Percentiles rank a stretch among this genome's conserved stretches.
phyloP scores from a whole-genome alignment of 805 yeast genomes.

The Metschnikowia matae region DNA sequence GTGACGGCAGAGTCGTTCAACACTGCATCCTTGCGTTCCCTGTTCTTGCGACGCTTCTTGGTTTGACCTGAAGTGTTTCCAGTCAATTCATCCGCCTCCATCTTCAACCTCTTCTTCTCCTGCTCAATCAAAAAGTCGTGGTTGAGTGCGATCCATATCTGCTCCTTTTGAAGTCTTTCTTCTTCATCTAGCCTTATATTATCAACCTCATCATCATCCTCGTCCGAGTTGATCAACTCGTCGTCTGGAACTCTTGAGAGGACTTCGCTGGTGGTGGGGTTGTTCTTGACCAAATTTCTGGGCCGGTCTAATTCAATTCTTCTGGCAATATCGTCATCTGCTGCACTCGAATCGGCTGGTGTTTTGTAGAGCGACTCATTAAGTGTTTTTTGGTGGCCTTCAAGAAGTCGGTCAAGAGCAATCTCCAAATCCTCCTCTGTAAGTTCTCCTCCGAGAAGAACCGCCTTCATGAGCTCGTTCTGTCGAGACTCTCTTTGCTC shows the following conservation, averaged over 20 bases:
- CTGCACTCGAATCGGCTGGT: slow-evolving; percentile 18
- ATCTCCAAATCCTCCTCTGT: slow-evolving; percentile 23
- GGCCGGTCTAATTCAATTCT: slow-evolving; percentile 31
- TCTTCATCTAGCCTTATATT: slow-evolving; percentile 58
- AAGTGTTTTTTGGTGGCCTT: slow-evolving; percentile 21
- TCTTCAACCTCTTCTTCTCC: slow-evolving; percentile 76
- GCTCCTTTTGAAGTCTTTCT: slow-evolving; percentile 70
- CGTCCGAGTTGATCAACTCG: slow-evolving; percentile 56
- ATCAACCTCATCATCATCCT: slow-evolving; percentile 80
- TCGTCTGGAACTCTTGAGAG: slow-evolving; percentile 53
- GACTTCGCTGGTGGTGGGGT: slow-evolving; percentile 58
- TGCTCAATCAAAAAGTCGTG: slow-evolving; percentile 82
- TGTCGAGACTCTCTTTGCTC: slow-evolving; percentile 9
- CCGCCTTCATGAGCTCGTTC: slow-evolving; percentile 23
- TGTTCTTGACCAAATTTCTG: slow-evolving; percentile 44
- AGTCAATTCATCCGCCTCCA: slow-evolving; percentile 80
- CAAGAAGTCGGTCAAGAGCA: slow-evolving; percentile 15
- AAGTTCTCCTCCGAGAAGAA: slow-evolving; percentile 30
- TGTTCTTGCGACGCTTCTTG: slow-evolving; percentile 39
- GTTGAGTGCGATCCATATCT: slow-evolving; percentile 86
- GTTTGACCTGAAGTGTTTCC: slow-evolving; percentile 56
- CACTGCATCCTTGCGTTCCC: slow-evolving; percentile 17
- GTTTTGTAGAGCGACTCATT: slow-evolving; percentile 17
- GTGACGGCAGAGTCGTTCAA: slow-evolving; percentile 28
- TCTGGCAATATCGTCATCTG: slow-evolving; percentile 13